Conservation (phyloP, 2,329 filamentous ascomycete genomes). For the Coniochaeta sp. region DNA sequence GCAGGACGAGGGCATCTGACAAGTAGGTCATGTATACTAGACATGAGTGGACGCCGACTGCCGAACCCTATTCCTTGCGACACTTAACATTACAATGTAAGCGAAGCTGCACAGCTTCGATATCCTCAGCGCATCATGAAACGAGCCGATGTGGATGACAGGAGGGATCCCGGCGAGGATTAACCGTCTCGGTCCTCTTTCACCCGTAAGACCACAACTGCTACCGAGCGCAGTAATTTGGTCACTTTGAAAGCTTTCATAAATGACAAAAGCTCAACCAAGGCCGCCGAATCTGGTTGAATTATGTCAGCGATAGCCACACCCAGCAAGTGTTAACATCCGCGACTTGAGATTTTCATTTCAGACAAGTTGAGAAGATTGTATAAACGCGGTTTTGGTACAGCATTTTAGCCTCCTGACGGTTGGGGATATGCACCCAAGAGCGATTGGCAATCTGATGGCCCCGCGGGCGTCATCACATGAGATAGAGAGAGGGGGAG, state of each 20-base stretch:
- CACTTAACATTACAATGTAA: neutral
- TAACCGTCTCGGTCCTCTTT: neutral
- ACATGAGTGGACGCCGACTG: neutral
- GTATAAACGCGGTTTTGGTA: conserved; percentile 36
- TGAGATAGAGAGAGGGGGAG: neutral
- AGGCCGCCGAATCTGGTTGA: neutral
- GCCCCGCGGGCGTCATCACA: conserved; percentile 31
- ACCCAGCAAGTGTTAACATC: neutral
- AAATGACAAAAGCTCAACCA: neutral
- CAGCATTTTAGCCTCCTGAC: conserved; percentile 29
- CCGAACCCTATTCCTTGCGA: neutral
- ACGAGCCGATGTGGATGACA: neutral
- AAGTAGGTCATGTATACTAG: neutral
- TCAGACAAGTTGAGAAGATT: conserved; percentile 28
- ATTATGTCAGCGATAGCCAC: neutral
- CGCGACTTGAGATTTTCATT: conserved; percentile 6
- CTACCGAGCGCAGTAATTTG: neutral
- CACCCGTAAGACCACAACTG: neutral
- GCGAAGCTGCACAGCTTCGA: neutral
- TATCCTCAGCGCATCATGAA: neutral
- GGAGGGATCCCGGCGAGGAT: too few species aligned
- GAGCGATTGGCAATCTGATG: conserved; percentile 19
- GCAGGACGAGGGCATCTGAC: neutral
- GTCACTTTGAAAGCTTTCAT: neutral
- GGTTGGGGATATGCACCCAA: conserved; percentile 18